Percentiles rank a stretch among this genome's conserved stretches.
Conservation (phyloP, 495 filamentous ascomycete species). For the Glutinoglossum americanum region DNA sequence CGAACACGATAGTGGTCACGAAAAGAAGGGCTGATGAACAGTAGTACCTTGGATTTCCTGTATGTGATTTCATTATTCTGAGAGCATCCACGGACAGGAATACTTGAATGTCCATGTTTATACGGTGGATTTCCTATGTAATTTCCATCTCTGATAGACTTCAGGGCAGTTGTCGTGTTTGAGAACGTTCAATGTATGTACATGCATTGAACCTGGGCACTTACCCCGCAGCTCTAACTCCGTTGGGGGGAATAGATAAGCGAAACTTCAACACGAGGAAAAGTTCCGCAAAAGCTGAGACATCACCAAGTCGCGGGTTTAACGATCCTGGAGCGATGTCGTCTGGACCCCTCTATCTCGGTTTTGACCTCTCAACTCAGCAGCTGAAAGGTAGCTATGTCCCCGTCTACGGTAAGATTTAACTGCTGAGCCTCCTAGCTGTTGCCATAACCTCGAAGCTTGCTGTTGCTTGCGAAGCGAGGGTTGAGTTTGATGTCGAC, state of each 20-base stretch:
- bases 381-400: constrained; percentile 56
- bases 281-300: no score
- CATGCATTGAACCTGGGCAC: background rate
- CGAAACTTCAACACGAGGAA: no score
- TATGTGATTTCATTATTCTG: background rate
- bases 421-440: constrained; percentile 14
- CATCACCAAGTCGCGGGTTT: background rate
- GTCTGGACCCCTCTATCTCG: constrained; percentile 51
- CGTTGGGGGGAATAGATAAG: no score
- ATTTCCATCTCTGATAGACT: no score
- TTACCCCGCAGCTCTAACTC: background rate
- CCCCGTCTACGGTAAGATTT: background rate
- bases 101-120: background rate
- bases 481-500: constrained; percentile 55
- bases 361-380: constrained; percentile 92
- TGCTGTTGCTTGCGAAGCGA: constrained; percentile 51
- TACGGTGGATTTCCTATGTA: no score
- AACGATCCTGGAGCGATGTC: background rate
- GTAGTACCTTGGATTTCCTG: background rate
- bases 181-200: background rate
- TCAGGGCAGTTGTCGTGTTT: background rate
- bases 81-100: background rate
- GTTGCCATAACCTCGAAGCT: constrained; percentile 65
- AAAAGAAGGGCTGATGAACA: background rate
- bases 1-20: constrained; percentile 15